Base-by-base conservation (phyloP, 257 asterid species). In the Nicotiana otophora region DNA sequence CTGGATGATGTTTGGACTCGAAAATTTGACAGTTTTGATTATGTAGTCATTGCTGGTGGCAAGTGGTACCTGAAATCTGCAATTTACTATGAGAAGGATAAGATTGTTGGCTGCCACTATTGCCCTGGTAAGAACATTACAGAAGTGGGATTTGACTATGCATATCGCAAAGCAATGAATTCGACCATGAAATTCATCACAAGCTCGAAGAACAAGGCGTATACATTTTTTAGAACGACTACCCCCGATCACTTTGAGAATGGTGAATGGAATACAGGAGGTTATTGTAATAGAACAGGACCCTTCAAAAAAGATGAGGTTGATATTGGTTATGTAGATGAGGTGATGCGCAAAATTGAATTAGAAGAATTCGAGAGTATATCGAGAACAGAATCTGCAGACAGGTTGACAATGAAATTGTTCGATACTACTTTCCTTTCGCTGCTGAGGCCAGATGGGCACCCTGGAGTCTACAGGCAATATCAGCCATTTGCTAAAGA, bases 381-480 rank as follows among this genome's bases (percentile, higher is more conserved):
- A n/a, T 80, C 48, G 3, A 70, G 33, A 1, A 33, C n/a, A n/a
- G 91, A 78, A 78, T 68, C 80, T 5, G 80, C 36, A 68, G 81
- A 81, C 1, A 89, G 89, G 67, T 10, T 28, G 81, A 74, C 48
- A 8, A 15, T 94, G 48, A 82, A 86, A 54, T 76, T 93, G 2
- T 89, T 94, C 12, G 98, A 94, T 23, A 82, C 94, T 0, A 92
- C 93, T 0, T 16, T 46, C 7, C 87, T 90, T 61, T 92, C 93
- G 2, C 85, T 92, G 39, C 11, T 93, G 88, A 88, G 98, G 46
- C 95, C 97, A 0, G 98, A 93, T n/a, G 98, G 98, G 34, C 97
- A 95, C 74, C 97, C 97, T 0, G 94, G 97, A 10, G 88, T 83
- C 16, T 93, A 93, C 81, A 76, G 98, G 82, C 84, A 91, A 82